Percentiles rank a stretch among this genome's conserved stretches.
phyloP scores from a whole-genome alignment of 257 asterid genomes.

The Verbena officinalis region DNA sequence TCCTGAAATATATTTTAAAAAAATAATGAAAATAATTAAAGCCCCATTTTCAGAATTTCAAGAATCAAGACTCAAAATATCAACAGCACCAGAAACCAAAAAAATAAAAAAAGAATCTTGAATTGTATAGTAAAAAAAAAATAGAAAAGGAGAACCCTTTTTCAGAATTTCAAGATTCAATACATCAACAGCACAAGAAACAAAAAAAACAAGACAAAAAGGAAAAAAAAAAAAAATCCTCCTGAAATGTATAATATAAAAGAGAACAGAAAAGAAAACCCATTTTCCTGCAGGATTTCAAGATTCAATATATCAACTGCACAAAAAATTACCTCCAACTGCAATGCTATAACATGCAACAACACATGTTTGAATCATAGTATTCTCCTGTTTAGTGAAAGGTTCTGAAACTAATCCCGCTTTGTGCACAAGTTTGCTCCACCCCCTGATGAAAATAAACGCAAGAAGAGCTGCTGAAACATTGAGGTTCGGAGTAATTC shows the following conservation, averaged over 20 bases:
- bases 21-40: background rate
- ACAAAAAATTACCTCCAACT: slow-evolving; percentile 55
- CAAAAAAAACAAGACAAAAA: no score
- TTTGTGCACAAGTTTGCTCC: slow-evolving; percentile 58
- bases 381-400: slow-evolving; percentile 84
- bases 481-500: slow-evolving; percentile 79
- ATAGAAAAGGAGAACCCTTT: background rate
- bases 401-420: slow-evolving; percentile 58
- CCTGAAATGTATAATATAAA: no score
- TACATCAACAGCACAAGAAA: no score
- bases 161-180: background rate
- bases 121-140: no score
- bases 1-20: slow-evolving; percentile 46
- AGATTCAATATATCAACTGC: no score
- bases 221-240: no score
- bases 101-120: no score
- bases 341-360: slow-evolving; percentile 92
- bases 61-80: background rate
- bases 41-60: background rate
- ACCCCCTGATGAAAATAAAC: slow-evolving; percentile 50
- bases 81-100: background rate
- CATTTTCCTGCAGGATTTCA: no score
- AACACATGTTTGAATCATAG: slow-evolving; percentile 88
- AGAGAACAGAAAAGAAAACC: no score
- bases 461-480: slow-evolving; percentile 88